Percentiles rank a stretch among this genome's conserved stretches.
phyloP scores from a whole-genome alignment of 345 rosid species.

The Populus euphratica region DNA sequence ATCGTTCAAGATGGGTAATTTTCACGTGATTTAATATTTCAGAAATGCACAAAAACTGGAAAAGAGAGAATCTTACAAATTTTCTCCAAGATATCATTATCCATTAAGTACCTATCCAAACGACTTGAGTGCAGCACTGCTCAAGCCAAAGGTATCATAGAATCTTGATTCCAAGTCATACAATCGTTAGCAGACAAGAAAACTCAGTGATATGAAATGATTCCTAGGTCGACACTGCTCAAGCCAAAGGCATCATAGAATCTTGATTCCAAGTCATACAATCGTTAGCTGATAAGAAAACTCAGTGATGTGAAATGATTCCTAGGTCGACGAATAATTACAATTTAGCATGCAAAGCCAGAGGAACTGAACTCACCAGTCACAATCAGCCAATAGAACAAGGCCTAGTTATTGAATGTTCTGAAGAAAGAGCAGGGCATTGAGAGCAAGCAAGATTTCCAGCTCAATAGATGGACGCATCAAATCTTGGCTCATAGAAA shows the following conservation, averaged over 20 bases:
- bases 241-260: neutral
- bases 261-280: conserved; percentile 1
- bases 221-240: neutral
- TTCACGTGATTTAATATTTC: conserved; percentile 11
- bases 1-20: neutral
- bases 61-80: conserved; percentile 14
- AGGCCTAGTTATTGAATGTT: conserved; percentile 1
- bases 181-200: neutral
- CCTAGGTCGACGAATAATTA: neutral
- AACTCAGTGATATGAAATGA: conserved; percentile 11
- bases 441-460: conserved; percentile 4
- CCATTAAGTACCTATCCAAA: conserved; percentile 14
- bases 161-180: neutral
- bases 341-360: neutral
- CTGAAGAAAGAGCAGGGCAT: neutral
- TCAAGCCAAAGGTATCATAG: conserved; percentile 6
- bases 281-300: neutral
- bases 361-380: conserved; percentile 6
- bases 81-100: conserved; percentile 8
- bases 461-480: conserved; percentile 51
- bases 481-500: conserved; percentile 97
- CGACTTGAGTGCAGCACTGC: conserved; percentile 7
- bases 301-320: conserved; percentile 12
- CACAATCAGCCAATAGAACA: neutral
- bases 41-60: conserved; percentile 7